A percentile compares a stretch with the other conserved stretches of the same genome.
These are phyloP conservation scores for Epichloe festucae DNA, from an alignment of 2,329 filamentous ascomycete genomes.

Conservation along the genomic window DNA sequence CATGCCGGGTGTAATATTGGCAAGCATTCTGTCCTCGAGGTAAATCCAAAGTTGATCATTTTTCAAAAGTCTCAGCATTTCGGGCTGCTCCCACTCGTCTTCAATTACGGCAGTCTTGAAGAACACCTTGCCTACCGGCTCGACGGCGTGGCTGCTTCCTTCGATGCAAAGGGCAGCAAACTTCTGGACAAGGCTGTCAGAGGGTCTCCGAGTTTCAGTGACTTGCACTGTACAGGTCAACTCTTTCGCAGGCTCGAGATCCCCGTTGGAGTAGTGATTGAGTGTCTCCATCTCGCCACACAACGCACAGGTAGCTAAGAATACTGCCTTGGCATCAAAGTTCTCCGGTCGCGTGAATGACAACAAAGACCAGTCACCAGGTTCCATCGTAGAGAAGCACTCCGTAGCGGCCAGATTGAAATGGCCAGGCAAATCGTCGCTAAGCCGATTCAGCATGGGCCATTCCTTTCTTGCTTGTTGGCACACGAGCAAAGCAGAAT, in stretches of 20 bases:
- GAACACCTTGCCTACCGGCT: constrained; percentile 31
- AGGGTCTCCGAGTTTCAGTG: constrained; percentile 33
- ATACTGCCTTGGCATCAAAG: constrained; percentile 27
- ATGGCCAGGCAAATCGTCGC: constrained; percentile 49
- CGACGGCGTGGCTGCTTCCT: constrained; percentile 19
- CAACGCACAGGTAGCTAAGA: constrained; percentile 31
- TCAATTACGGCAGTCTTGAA: constrained; percentile 33
- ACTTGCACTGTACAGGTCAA: constrained; percentile 50
- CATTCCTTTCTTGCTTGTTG: constrained; percentile 55
- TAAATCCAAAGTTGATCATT: constrained; percentile 36
- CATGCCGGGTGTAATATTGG: constrained; percentile 49
- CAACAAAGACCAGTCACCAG: constrained; percentile 18
- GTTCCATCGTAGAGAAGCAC: constrained; percentile 39
- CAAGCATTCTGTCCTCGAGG: constrained; percentile 46
- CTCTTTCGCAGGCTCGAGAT: constrained; percentile 25
- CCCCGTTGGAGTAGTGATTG: constrained; percentile 11
- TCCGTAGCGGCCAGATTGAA: constrained; percentile 69
- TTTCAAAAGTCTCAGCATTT: constrained; percentile 5
- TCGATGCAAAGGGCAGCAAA: constrained; percentile 30
- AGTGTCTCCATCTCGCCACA: constrained; percentile 21
- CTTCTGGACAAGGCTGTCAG: constrained; percentile 24
- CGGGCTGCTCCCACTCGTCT: constrained; percentile 31
- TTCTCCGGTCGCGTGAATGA: constrained; percentile 22
- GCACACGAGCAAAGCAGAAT: constrained; percentile 53
- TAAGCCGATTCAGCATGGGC: constrained; percentile 40